Evolutionary conservation across 176 grass and related monocot species (phyloP).

Genomic region (Melocanna baccifera): DNA sequence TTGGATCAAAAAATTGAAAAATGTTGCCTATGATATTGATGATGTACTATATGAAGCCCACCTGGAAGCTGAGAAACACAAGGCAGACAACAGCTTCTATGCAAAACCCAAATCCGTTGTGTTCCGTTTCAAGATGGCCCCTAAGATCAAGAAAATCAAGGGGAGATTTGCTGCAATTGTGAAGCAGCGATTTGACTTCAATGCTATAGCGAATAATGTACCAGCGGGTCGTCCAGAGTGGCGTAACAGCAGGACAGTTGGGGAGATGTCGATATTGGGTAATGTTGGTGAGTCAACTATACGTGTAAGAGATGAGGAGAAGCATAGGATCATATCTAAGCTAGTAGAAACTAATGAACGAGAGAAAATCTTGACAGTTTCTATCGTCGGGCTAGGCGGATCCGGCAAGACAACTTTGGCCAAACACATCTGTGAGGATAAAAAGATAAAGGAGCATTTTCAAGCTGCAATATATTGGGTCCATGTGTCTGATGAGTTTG

Average conservation of each 20-base stretch:
- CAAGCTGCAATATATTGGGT: neutral
- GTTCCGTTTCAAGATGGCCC: neutral
- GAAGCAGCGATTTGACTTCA: neutral
- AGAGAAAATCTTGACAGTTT: neutral
- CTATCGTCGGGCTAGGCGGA: slow-evolving; percentile 26
- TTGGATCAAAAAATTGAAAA: neutral
- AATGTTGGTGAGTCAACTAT: neutral
- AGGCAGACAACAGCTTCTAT: neutral
- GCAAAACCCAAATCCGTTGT: neutral
- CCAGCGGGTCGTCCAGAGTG: neutral
- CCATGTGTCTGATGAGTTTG: slow-evolving; percentile 16
- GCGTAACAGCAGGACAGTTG: neutral
- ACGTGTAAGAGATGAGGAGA: neutral
- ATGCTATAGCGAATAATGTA: neutral
- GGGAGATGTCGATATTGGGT: neutral
- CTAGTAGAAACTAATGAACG: neutral
- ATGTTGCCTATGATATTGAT: neutral
- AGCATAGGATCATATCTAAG: neutral
- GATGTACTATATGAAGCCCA: neutral
- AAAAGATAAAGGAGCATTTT: neutral
- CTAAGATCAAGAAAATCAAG: neutral
- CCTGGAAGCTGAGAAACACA: neutral
- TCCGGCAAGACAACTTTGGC: slow-evolving; percentile 36
- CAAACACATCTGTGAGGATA: neutral
- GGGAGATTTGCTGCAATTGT: neutral